Evolutionary conservation across 2,329 filamentous ascomycete genomes (phyloP), one percentile per base, ranked within the genome.

Genomic region (Phyllosticta ampelicida): DNA sequence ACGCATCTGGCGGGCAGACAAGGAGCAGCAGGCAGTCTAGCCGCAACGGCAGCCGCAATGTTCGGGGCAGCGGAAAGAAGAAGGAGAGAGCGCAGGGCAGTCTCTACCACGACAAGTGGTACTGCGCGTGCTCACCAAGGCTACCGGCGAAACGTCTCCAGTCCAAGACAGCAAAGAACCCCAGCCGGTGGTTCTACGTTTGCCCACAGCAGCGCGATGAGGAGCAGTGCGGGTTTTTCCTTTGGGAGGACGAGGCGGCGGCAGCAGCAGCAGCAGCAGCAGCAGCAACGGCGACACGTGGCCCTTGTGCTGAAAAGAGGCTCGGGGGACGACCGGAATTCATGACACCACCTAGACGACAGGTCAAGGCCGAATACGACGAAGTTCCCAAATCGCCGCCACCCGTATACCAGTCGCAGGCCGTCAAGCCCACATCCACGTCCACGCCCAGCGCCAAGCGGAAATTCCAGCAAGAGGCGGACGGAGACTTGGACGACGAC

Each of bases 151-250:
- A 75, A 23, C 78, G 78, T 55, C 78, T 82, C 61, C 75, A 81
- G 63, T 83, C 81, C 66, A 85, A 84, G 61, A 75, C 77, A 28
- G 77, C 78, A 3, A 36, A 49, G 51, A 85, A 85, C 62, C 73
- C 82, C 60, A 81, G 81, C 10, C 70, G 75, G 63, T 80, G 76
- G 75, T 82, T 85, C 67, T 83, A 82, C 63, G 80, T 77, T 3
- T 86, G 82, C 64, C 79, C 82, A 62, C 75, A 77, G 63, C 70
- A 72, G 30, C 70, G 74, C 55, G 65, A 70, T 2, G 70, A 73
- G 20, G 58, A 76, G 51, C 71, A 75, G 48, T 85, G 82, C 63
- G 72, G 71, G 0, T 82, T 85, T 68, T 85, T 83, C 62, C 67
- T 85, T 0, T 84, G 80, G 79, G 73, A 78, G 8, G 75, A 80